Base-by-base conservation (phyloP, 495 filamentous ascomycete species). In the Penicillium coprophilum region DNA sequence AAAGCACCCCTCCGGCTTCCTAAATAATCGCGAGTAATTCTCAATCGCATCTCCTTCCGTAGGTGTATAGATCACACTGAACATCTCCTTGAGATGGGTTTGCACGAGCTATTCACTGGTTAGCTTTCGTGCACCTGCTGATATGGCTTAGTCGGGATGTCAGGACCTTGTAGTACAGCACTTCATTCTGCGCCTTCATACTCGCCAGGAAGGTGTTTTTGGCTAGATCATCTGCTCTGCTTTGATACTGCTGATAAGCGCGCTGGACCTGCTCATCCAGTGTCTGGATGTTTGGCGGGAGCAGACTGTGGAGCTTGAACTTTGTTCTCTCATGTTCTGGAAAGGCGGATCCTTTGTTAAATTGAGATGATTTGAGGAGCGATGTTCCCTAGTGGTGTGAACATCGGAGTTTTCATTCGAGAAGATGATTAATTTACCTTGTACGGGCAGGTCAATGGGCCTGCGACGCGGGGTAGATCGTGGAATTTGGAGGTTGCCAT, bases 1-100 rank as follows among this genome's bases (percentile, higher is more conserved):
- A 56, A 85, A 88, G 56, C 85, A 88, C 1, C 85, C 92, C 56
- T 92, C 86, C 1, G 91, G 90, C 54, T 78, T 78, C 39, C 92
- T 74, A 63, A 96, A 96, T 3, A 92, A 57, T 3, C 87, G 73
- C 6, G 91, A 95, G 66, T 88, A 96, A 62, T 92, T 88, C 69
- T 88, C 80, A 53, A 96, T 96, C 1, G 92, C 91, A n/a, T 95
- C 90, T 4, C 89, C 91, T 69, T 96, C 91, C 0, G 92, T 96
- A 1, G 92, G 91, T 0, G 91, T 96, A 66, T 96, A 96, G 30
- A 96, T 90, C 11, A 96, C 73, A 40, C 85, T 82, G 62, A 96
- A 91, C 88, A 96, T 92, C 68, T 96, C 92, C 58, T 88, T 87
- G 4, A 89, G 66, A 67, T 90, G 83, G 0, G 82, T 77, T 70